Conservation (phyloP, 164 flowering plant species). For the Chloranthus sessilifolius region DNA sequence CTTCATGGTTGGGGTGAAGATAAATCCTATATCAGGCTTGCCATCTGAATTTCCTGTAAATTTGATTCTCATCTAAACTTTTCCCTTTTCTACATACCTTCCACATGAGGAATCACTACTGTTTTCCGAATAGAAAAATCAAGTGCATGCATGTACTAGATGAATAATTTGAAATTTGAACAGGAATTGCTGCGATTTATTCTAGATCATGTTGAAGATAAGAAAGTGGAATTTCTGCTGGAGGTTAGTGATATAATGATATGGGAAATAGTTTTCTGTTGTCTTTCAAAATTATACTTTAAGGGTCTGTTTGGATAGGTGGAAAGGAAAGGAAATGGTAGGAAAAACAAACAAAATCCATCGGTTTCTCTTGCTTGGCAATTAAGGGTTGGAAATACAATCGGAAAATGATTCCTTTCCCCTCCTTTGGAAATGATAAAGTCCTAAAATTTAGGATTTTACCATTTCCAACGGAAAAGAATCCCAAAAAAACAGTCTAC, state of each 20-base stretch:
- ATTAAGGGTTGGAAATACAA: too few relatives aligned
- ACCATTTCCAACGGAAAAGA: too few relatives aligned
- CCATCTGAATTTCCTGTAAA: slow-evolving; percentile 85
- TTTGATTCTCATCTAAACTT: slow-evolving; percentile 9
- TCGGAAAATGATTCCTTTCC: too few relatives aligned
- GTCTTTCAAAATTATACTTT: too few relatives aligned
- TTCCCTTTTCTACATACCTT: slow-evolving; percentile 1
- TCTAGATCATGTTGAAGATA: slow-evolving; percentile 79
- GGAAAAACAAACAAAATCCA: too few relatives aligned
- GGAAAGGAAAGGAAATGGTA: too few relatives aligned
- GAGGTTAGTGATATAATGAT: slow-evolving; percentile 49
- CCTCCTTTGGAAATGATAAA: too few relatives aligned
- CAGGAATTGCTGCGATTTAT: slow-evolving; percentile 81
- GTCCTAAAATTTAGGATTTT: too few relatives aligned
- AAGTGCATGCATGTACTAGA: slow-evolving; percentile 6
- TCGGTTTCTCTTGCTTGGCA: too few relatives aligned
- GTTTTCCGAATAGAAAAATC: not conserved
- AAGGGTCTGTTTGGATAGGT: too few relatives aligned
- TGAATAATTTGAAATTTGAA: slow-evolving; percentile 3
- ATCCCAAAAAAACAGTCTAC: too few relatives aligned
- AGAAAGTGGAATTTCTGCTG: slow-evolving; percentile 74
- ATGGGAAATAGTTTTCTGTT: too few relatives aligned
- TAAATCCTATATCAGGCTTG: slow-evolving; percentile 81
- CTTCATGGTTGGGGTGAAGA: slow-evolving; percentile 95
- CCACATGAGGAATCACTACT: not conserved